These are phyloP conservation scores for Stagonosporopsis cucurbitacearum DNA, from an alignment of 2,329 filamentous ascomycete species.

Conservation along the genomic window DNA sequence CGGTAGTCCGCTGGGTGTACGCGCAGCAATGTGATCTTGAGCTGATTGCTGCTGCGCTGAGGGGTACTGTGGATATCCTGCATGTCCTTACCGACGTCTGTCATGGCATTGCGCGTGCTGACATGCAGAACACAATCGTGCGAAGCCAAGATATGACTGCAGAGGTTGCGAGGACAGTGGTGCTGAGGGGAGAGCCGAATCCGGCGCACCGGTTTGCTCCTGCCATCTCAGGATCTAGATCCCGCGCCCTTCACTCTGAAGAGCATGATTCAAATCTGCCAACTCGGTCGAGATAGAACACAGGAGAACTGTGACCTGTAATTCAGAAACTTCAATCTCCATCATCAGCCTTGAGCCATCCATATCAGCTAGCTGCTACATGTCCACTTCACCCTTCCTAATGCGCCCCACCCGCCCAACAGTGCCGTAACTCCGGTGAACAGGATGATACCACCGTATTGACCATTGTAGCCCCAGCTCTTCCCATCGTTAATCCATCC, in stretches of 20 bases:
- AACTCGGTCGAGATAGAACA: background rate
- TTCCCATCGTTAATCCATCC: conserved; percentile 19
- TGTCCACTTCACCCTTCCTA: conserved; percentile 4
- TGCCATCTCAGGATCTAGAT: conserved; percentile 5
- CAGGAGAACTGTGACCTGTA: background rate
- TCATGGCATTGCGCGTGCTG: background rate
- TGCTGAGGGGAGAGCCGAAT: background rate
- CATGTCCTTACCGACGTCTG: background rate
- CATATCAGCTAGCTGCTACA: background rate
- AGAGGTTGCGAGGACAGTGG: background rate
- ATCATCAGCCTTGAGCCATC: no score
- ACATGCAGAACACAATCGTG: background rate
- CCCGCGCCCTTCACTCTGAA: background rate
- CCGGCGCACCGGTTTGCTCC: background rate
- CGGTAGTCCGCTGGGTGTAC: background rate
- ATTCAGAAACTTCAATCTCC: no score
- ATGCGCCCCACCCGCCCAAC: conserved; percentile 21
- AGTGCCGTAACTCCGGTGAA: conserved; percentile 49
- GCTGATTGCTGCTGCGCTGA: background rate
- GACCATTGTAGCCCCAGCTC: conserved; percentile 46
- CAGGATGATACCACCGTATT: conserved; percentile 50
- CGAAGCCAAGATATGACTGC: conserved; percentile 1
- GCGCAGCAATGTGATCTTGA: background rate
- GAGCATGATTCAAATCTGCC: background rate
- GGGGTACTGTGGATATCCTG: background rate